phyloP scores from a whole-genome alignment of 176 grass and related monocot species.

The Paspalum notatum region DNA sequence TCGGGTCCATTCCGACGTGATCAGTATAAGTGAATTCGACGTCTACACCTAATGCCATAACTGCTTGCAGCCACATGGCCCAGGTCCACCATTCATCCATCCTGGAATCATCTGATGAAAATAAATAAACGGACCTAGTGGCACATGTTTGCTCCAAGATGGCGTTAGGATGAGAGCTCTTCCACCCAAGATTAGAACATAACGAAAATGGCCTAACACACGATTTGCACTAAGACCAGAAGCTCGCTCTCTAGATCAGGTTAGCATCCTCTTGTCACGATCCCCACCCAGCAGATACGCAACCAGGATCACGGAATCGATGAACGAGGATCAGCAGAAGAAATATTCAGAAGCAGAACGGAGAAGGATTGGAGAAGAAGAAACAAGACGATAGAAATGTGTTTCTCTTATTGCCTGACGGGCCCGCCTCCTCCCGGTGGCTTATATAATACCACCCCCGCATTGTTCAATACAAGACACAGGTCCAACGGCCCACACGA shows the following conservation, averaged over 20 bases:
- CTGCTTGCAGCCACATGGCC: neutral
- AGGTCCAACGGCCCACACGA: too few species aligned
- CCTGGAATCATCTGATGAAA: neutral
- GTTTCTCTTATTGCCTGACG: too few species aligned
- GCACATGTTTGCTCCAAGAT: neutral
- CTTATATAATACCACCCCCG: too few species aligned
- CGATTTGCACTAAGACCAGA: neutral
- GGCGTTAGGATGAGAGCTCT: neutral
- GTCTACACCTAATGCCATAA: neutral
- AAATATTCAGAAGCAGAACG: too few species aligned
- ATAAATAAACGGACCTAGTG: neutral
- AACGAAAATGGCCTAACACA: slow-evolving; percentile 1
- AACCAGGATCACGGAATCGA: too few species aligned
- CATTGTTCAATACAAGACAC: too few species aligned
- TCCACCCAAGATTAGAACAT: neutral
- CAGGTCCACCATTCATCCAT: neutral
- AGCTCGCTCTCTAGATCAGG: neutral
- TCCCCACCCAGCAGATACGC: too few species aligned
- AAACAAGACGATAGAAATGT: too few species aligned
- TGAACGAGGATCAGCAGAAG: too few species aligned
- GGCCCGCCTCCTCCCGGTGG: too few species aligned
- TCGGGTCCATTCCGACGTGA: neutral
- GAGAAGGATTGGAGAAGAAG: too few species aligned
- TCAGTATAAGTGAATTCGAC: neutral
- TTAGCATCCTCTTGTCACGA: neutral